Percentiles rank a stretch among this genome's conserved stretches.
phyloP scores from a whole-genome alignment of 768 basidiomycete genomes.

The Pleurotus eryngii region DNA sequence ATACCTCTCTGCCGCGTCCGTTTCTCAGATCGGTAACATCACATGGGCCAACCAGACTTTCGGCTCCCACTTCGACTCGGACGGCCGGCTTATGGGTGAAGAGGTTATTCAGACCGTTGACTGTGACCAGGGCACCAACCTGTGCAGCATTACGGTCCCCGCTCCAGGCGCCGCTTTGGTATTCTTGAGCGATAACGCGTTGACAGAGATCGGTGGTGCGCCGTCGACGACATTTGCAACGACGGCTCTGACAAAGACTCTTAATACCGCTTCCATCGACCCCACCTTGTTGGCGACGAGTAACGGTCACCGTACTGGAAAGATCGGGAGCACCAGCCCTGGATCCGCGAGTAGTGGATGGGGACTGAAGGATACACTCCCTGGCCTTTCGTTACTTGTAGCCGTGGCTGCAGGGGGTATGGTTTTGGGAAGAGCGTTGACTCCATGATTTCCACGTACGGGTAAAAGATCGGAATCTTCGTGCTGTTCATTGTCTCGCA shows the following conservation, averaged over 20 bases:
- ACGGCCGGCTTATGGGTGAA: slow-evolving; percentile 61
- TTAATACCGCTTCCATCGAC: slow-evolving; percentile 53
- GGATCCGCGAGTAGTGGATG: slow-evolving; percentile 14
- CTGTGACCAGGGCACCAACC: slow-evolving; percentile 52
- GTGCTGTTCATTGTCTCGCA: too few species aligned
- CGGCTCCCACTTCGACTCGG: slow-evolving; percentile 57
- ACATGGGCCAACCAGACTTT: slow-evolving; percentile 77
- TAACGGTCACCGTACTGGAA: slow-evolving; percentile 46
- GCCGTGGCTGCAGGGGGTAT: slow-evolving; percentile 1
- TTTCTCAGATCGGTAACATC: slow-evolving; percentile 60
- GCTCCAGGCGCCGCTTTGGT: slow-evolving; percentile 77
- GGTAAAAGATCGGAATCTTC: too few species aligned
- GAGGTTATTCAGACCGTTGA: slow-evolving; percentile 53
- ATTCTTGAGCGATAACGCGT: slow-evolving; percentile 49
- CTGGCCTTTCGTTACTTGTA: neutral
- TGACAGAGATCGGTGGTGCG: slow-evolving; percentile 25
- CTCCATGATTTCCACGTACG: neutral
- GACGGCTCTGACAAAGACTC: slow-evolving; percentile 51
- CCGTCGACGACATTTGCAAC: slow-evolving; percentile 49
- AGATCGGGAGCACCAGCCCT: slow-evolving; percentile 36
- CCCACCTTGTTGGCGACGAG: slow-evolving; percentile 55
- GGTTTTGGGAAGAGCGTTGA: neutral
- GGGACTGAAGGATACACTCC: neutral
- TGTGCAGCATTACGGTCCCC: slow-evolving; percentile 58
- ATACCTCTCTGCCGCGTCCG: slow-evolving; percentile 54